These are phyloP conservation scores for Ganoderma leucocontextum DNA, from an alignment of 1,284 basidiomycete species.

Conservation along the genomic window DNA sequence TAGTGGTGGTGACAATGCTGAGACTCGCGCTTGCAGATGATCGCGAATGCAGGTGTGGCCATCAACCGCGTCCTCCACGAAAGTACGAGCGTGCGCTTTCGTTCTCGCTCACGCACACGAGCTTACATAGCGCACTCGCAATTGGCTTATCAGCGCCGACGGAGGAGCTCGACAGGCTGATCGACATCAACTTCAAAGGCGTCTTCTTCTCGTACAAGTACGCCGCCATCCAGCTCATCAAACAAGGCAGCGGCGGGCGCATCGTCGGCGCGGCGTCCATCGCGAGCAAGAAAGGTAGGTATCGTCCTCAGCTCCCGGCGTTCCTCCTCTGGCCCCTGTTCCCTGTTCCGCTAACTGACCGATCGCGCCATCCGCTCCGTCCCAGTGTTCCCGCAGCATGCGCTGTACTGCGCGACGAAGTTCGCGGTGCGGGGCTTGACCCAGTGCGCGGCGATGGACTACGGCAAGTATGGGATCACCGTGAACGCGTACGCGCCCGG, in stretches of 20 bases:
- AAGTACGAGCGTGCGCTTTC: slow-evolving; percentile 13
- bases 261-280: slow-evolving; percentile 39
- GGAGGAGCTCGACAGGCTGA: slow-evolving; percentile 33
- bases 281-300: slow-evolving; percentile 34
- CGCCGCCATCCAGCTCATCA: slow-evolving; percentile 40
- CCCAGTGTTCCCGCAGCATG: slow-evolving; percentile 22
- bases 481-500: slow-evolving; percentile 36
- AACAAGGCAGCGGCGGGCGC: slow-evolving; percentile 42
- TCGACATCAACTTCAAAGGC: slow-evolving; percentile 39
- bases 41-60: slow-evolving; percentile 44
- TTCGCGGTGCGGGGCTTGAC: slow-evolving; percentile 45
- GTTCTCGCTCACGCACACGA: not conserved
- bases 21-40: slow-evolving; percentile 33
- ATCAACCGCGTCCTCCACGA: slow-evolving; percentile 26
- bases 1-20: not conserved
- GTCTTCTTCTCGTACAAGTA: slow-evolving; percentile 43
- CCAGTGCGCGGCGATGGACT: slow-evolving; percentile 40
- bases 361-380: not conserved
- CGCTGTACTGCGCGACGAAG: slow-evolving; percentile 39
- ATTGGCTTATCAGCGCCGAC: slow-evolving; percentile 15
- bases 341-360: not conserved
- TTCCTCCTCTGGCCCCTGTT: not conserved
- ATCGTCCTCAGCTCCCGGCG: not conserved
- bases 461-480: slow-evolving; percentile 32
- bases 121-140: too few relatives aligned